These are phyloP conservation scores for Phaeoacremonium minimum DNA, from an alignment of 2,329 filamentous ascomycete genomes.

Conservation along the genomic window DNA sequence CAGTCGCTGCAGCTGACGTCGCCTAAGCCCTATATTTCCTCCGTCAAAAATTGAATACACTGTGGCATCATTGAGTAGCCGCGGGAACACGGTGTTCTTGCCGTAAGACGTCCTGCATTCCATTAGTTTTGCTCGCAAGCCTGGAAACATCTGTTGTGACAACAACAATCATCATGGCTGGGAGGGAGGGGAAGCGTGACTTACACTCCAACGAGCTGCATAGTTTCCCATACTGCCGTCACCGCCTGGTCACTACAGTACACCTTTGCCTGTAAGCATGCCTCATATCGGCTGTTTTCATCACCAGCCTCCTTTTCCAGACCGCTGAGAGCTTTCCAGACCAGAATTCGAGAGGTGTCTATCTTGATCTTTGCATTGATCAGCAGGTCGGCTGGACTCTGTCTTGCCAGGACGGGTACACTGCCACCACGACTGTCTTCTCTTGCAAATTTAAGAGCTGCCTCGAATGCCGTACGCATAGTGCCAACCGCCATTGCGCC, in stretches of 20 bases:
- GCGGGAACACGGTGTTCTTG: slow-evolving; percentile 32
- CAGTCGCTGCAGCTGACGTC: slow-evolving; percentile 40
- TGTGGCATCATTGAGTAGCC: slow-evolving; percentile 38
- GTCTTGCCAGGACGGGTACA: slow-evolving; percentile 38
- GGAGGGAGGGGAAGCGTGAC: too few relatives aligned
- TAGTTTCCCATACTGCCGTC: slow-evolving; percentile 40
- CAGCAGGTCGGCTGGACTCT: slow-evolving; percentile 46
- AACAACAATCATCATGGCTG: too few relatives aligned
- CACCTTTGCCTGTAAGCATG: slow-evolving; percentile 44
- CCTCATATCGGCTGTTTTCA: slow-evolving; percentile 32
- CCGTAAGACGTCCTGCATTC: too few relatives aligned
- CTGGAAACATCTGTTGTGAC: too few relatives aligned
- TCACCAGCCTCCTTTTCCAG: slow-evolving; percentile 32
- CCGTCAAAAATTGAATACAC: slow-evolving; percentile 47
- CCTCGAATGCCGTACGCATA: slow-evolving; percentile 49
- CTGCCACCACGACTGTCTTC: slow-evolving; percentile 36
- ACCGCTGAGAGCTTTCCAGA: slow-evolving; percentile 43
- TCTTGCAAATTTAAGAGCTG: slow-evolving; percentile 44
- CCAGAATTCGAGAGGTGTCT: slow-evolving; percentile 24
- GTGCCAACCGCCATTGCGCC: slow-evolving; percentile 50
- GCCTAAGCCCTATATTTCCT: slow-evolving; percentile 47
- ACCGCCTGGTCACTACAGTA: slow-evolving; percentile 43
- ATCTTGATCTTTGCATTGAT: slow-evolving; percentile 14
- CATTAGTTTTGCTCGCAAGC: too few relatives aligned
- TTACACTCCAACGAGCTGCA: slow-evolving; percentile 46